A percentile compares a stretch with the other conserved stretches of the same genome.
Evolutionary conservation across 2,329 filamentous ascomycete species (phyloP).

Genomic region (Lachnellula occidentalis): DNA sequence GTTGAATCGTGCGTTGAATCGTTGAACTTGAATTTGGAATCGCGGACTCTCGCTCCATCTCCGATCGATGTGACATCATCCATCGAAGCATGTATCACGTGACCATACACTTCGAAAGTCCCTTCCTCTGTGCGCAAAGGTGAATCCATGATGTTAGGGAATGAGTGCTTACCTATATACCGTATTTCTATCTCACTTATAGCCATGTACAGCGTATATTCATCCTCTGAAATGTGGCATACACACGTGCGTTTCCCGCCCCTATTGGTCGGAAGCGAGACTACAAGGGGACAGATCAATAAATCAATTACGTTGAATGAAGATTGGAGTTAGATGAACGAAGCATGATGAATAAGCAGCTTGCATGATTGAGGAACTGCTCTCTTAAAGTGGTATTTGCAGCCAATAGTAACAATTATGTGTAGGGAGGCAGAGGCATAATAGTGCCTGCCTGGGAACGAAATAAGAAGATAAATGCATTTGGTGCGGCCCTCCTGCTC

Average conservation of each 20-base stretch:
- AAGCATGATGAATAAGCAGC: constrained; percentile 6
- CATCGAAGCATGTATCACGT: not conserved
- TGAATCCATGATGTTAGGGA: too few relatives aligned
- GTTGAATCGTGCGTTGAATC: too few relatives aligned
- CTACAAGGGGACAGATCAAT: too few relatives aligned
- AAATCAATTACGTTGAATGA: too few relatives aligned
- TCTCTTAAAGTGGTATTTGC: not conserved
- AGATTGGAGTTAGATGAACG: not conserved
- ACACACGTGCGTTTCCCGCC: too few relatives aligned
- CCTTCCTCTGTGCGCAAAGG: too few relatives aligned
- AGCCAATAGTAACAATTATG: not conserved
- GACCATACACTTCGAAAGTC: not conserved
- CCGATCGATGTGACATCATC: not conserved
- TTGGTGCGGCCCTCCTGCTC: not conserved
- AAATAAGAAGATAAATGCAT: not conserved
- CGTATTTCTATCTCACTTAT: too few relatives aligned
- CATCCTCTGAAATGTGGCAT: too few relatives aligned
- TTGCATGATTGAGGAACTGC: constrained; percentile 4
- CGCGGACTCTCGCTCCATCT: not conserved
- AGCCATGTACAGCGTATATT: too few relatives aligned
- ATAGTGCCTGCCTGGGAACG: not conserved
- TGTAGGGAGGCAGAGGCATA: not conserved
- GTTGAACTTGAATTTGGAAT: not conserved
- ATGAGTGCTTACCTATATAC: too few relatives aligned
- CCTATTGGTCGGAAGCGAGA: too few relatives aligned